Base-by-base conservation (phyloP, 306 rosid species). In the Datisca glomerata region DNA sequence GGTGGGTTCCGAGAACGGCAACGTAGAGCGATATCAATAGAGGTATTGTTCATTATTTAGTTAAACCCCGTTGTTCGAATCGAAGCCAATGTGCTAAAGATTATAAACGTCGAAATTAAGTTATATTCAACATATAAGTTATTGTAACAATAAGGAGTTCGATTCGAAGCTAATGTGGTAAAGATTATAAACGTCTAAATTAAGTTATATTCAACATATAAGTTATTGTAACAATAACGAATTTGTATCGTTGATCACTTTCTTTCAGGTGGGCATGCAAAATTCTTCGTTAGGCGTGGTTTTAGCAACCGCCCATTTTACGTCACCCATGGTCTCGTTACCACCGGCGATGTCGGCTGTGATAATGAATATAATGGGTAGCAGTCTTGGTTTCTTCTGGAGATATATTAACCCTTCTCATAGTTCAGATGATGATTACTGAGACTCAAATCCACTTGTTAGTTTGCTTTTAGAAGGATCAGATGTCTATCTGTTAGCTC, bases 321-420 rank as follows among this genome's bases (percentile, higher is more conserved):
- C 59, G 6, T 69, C 75, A 5, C 43, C 63, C 11, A 57, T 56
- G 63, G 75, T 68, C 21, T 66, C 75, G 3, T 50, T 57, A 41
- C 66, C 66, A 0, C 42, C 75, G 2, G 75, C 66, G 8, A 24
- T 69, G 39, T 69, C 75, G 10, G 75, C 70, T 11, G 75, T 69
- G 36, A 21, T 69, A 19, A 69, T 69, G 75, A 69, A 69, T 38
- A 51, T 69, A 12, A 69, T 69, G 70, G 70, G 70, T 2, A 69
- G 67, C 48, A 69, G 59, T 53, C 41, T 69, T 29, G 60, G 60
- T 9, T 33, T 58, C 57, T 54, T 51, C 39, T 69, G 75, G 67
- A 53, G 55, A 69, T 44, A 19, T 11, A 33, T 53, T 23, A 18
- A 69, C 24, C 75, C 66, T 47, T 42, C 55, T 14, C 43, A 52